Evolutionary conservation across 306 rosid genomes (phyloP).

Genomic region (Neltuma alba): DNA sequence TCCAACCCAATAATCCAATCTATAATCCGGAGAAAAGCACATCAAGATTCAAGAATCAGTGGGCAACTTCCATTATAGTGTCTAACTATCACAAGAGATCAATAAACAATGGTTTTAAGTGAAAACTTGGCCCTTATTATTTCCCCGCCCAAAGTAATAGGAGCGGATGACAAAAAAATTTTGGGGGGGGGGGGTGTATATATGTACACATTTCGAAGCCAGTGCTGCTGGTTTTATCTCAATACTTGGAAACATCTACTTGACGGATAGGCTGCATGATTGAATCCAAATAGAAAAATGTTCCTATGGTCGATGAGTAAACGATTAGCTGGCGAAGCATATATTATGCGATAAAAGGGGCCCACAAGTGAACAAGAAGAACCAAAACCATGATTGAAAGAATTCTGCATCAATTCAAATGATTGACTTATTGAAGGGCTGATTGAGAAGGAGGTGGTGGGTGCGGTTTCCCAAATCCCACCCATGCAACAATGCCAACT

Average conservation of each 20-base stretch:
- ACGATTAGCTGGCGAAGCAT: conserved; percentile 20
- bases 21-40: neutral
- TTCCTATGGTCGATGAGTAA: conserved; percentile 23
- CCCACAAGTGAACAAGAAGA: conserved; percentile 33
- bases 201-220: neutral
- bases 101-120: no score
- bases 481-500: conserved; percentile 72
- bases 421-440: conserved; percentile 46
- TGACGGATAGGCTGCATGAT: neutral
- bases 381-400: neutral
- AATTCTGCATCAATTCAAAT: neutral
- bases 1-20: neutral
- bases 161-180: neutral
- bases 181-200: no score
- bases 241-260: conserved; percentile 14
- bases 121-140: neutral
- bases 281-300: neutral
- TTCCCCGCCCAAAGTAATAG: neutral
- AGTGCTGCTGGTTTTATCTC: neutral
- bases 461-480: conserved; percentile 56
- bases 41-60: neutral
- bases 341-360: conserved; percentile 1
- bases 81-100: neutral
- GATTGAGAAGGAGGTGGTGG: conserved; percentile 44
- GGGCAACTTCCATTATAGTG: neutral